Evolutionary conservation across 2,329 filamentous ascomycete genomes (phyloP).

Genomic region (Stachybotrys echinatus): DNA sequence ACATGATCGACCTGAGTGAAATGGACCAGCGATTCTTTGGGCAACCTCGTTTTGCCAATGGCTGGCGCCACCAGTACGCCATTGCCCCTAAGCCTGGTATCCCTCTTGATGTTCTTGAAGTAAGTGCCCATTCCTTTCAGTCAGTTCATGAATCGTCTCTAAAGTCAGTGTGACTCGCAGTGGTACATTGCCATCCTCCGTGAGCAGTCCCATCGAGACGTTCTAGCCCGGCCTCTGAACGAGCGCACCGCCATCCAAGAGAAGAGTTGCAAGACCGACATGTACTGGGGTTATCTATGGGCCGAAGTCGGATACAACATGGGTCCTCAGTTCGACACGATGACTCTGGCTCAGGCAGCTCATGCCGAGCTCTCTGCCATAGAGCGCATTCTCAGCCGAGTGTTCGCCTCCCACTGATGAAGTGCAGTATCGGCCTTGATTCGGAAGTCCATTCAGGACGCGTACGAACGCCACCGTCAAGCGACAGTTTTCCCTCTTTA

Average conservation of each 20-base stretch:
- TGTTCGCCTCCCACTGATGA: constrained; percentile 16
- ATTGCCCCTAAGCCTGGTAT: constrained; percentile 42
- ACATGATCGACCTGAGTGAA: constrained; percentile 29
- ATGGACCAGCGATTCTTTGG: constrained; percentile 32
- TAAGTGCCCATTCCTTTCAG: constrained; percentile 23
- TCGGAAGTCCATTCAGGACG: no score
- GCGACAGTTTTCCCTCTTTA: no score
- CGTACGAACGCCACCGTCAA: neutral
- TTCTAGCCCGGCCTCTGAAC: constrained; percentile 32
- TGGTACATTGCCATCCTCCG: constrained; percentile 54
- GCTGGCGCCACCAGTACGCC: constrained; percentile 49
- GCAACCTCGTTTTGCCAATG: constrained; percentile 40
- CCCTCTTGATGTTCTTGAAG: constrained; percentile 50
- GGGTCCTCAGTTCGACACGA: constrained; percentile 37
- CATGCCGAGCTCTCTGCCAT: constrained; percentile 42
- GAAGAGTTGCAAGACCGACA: constrained; percentile 25
- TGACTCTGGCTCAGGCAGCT: constrained; percentile 43
- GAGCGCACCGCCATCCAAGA: constrained; percentile 34
- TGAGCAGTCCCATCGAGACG: constrained; percentile 40
- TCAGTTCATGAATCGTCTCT: neutral
- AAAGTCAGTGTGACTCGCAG: constrained; percentile 22
- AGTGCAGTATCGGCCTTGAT: neutral
- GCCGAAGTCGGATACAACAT: constrained; percentile 36
- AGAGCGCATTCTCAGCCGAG: constrained; percentile 41
- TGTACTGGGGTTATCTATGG: constrained; percentile 50